phyloP scores from a whole-genome alignment of 306 rosid species.

The Alnus glutinosa region DNA sequence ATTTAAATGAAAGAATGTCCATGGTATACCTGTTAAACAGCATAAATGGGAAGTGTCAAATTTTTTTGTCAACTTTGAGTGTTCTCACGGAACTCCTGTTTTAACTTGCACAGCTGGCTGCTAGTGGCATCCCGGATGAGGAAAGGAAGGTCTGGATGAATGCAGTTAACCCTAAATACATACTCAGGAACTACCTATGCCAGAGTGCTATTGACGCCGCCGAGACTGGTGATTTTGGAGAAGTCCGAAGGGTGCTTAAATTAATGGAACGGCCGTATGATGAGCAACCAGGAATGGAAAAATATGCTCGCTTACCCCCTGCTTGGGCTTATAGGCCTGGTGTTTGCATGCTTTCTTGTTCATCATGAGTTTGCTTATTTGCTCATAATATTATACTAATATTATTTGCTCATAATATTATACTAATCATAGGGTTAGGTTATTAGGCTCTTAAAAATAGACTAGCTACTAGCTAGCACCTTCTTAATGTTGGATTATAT shows the following conservation, averaged over 20 bases:
- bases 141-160: slow-evolving; percentile 82
- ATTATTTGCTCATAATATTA: no score
- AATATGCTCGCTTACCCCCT: slow-evolving; percentile 95
- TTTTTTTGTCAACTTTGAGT: slow-evolving; percentile 3
- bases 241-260: slow-evolving; percentile 73
- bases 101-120: slow-evolving; percentile 64
- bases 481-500: no score
- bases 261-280: slow-evolving; percentile 87
- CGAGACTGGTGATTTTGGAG: slow-evolving; percentile 88
- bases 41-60: neutral
- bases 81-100: neutral
- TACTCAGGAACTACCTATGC: slow-evolving; percentile 91
- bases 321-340: slow-evolving; percentile 99
- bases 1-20: no score
- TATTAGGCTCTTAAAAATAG: no score
- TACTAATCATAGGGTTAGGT: no score
- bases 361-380: slow-evolving; percentile 60
- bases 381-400: slow-evolving; percentile 7
- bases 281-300: slow-evolving; percentile 98
- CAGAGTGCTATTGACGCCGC: slow-evolving; percentile 97
- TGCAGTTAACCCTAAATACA: slow-evolving; percentile 82
- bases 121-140: slow-evolving; percentile 71
- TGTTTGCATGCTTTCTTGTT: slow-evolving; percentile 98
- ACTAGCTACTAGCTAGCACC: no score
- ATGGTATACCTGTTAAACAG: neutral